Evolutionary conservation across 2,329 filamentous ascomycete genomes (phyloP).

Genomic region (Rutstroemia sp.): DNA sequence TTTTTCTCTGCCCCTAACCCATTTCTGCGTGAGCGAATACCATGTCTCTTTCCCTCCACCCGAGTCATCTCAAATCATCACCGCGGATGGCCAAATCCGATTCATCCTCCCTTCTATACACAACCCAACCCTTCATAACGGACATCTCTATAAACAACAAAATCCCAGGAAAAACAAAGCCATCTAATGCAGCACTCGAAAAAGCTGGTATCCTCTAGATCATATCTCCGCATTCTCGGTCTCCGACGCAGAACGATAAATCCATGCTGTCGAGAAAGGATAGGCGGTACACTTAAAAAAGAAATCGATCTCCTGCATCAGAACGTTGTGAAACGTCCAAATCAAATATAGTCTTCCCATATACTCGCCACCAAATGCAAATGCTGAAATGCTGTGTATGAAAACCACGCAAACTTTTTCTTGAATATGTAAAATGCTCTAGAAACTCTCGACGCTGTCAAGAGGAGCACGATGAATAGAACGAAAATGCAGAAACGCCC

Average conservation of each 20-base stretch:
- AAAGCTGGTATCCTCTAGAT: conserved; percentile 6
- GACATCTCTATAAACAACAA: conserved; percentile 7
- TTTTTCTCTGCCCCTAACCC: background rate
- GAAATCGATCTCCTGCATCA: background rate
- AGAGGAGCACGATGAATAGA: background rate
- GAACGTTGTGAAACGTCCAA: background rate
- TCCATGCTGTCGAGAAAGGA: background rate
- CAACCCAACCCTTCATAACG: conserved; percentile 1
- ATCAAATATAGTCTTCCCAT: background rate
- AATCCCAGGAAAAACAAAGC: conserved; percentile 2
- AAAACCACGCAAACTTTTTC: conserved; percentile 7
- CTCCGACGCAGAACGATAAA: background rate
- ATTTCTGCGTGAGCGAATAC: conserved; percentile 8
- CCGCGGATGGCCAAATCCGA: conserved; percentile 4
- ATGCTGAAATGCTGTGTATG: background rate
- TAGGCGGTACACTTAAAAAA: background rate
- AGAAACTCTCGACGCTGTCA: background rate
- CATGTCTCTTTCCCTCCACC: conserved; percentile 3
- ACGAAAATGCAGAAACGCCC: conserved; percentile 9
- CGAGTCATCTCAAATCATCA: conserved; percentile 6
- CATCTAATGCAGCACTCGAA: conserved; percentile 5
- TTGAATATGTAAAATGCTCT: background rate
- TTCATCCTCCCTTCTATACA: background rate
- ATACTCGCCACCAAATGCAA: conserved; percentile 8
- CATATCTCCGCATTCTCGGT: background rate